phyloP scores from a whole-genome alignment of 805 yeast species.

The Teunomyces panamensis region DNA sequence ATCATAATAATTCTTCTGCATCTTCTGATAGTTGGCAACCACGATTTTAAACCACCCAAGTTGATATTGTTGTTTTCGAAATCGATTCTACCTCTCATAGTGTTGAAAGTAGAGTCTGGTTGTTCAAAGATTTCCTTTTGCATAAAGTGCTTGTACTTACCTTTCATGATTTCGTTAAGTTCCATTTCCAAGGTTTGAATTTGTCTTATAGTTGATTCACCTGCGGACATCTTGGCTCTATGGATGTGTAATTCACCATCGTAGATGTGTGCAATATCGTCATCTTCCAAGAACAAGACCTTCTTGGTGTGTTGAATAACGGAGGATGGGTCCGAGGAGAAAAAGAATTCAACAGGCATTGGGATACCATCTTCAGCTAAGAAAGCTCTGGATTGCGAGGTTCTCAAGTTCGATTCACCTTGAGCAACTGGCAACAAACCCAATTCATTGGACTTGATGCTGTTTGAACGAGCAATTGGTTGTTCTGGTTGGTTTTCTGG shows the following conservation, averaged over 20 bases:
- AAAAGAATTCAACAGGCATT: slow-evolving; percentile 91
- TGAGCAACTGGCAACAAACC: slow-evolving; percentile 51
- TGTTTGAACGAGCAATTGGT: slow-evolving; percentile 2
- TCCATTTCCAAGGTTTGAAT: slow-evolving; percentile 97
- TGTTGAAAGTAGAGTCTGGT: slow-evolving; percentile 96
- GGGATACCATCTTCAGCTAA: slow-evolving; percentile 90
- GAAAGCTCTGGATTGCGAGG: slow-evolving; percentile 95
- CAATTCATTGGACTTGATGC: slow-evolving; percentile 20
- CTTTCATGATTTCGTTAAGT: slow-evolving; percentile 97
- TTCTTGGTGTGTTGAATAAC: slow-evolving; percentile 96
- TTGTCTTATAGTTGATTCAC: slow-evolving; percentile 90
- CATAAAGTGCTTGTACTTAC: slow-evolving; percentile 95
- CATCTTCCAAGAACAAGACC: slow-evolving; percentile 94
- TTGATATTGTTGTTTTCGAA: slow-evolving; percentile 74
- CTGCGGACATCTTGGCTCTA: slow-evolving; percentile 79
- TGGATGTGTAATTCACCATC: slow-evolving; percentile 98
- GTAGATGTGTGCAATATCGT: slow-evolving; percentile 96
- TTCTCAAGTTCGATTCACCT: slow-evolving; percentile 63
- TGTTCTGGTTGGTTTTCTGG: slow-evolving; percentile 53
- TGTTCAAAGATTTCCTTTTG: slow-evolving; percentile 98
- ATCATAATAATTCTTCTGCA: slow-evolving; percentile 96
- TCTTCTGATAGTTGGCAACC: slow-evolving; percentile 84
- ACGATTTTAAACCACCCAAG: slow-evolving; percentile 86
- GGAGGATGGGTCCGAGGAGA: slow-evolving; percentile 96
- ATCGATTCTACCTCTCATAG: slow-evolving; percentile 99